These are phyloP conservation scores for Mallotus nudiflorus DNA, from an alignment of 345 rosid genomes.

Conservation along the genomic window DNA sequence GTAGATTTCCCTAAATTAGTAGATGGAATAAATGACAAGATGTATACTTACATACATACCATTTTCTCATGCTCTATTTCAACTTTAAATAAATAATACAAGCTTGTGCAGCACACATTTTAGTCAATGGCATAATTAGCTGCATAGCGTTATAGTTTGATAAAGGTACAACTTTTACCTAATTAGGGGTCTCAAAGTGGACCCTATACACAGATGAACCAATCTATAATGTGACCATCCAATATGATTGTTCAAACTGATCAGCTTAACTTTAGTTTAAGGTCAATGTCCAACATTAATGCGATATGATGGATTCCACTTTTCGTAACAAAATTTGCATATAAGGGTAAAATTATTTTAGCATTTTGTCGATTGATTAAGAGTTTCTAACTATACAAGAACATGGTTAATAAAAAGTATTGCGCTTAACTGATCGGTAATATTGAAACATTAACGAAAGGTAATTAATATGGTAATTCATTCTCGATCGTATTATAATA, in stretches of 20 bases:
- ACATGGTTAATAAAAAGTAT: no score
- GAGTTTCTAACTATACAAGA: no score
- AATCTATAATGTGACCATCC: background rate
- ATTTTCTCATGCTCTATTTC: background rate
- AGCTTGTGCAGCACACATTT: background rate
- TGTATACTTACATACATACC: no score
- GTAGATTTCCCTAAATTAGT: no score
- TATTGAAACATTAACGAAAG: no score
- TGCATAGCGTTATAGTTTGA: background rate
- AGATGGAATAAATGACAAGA: no score
- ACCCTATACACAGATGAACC: background rate
- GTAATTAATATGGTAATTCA: no score
- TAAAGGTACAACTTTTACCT: conserved; percentile 1
- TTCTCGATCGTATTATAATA: no score
- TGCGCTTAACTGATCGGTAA: no score
- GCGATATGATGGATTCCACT: background rate
- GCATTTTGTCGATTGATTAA: no score
- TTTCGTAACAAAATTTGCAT: background rate
- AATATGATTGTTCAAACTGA: background rate
- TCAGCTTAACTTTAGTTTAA: background rate
- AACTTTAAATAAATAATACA: background rate
- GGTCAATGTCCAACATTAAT: background rate
- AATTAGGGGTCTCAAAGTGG: background rate
- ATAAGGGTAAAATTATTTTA: no score
- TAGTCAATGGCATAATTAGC: conserved; percentile 3